Percentiles rank a stretch among this genome's conserved stretches.
These are phyloP conservation scores for Taphrina pruni DNA, from an alignment of 1,139 yeast genomes.

Conservation along the genomic window DNA sequence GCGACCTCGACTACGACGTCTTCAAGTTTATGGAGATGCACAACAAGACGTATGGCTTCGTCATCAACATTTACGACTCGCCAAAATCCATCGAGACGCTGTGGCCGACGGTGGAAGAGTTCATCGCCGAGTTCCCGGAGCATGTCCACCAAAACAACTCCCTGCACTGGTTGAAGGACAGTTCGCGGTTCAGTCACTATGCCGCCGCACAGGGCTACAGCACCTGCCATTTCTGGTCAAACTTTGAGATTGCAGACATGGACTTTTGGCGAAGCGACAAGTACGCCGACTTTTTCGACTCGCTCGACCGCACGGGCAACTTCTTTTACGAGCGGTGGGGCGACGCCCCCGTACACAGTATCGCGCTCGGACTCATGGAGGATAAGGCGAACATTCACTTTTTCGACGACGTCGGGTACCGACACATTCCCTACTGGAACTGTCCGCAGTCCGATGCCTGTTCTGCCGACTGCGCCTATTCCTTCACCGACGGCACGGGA, in stretches of 20 bases:
- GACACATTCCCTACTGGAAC: constrained; percentile 39
- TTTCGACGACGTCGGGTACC: constrained; percentile 55
- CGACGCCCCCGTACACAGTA: constrained; percentile 82
- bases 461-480: constrained; percentile 30
- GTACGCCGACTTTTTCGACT: constrained; percentile 69
- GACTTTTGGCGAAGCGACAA: constrained; percentile 76
- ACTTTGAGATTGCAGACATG: constrained; percentile 72
- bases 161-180: constrained; percentile 71
- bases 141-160: constrained; percentile 70
- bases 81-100: constrained; percentile 77
- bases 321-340: constrained; percentile 94
- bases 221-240: constrained; percentile 75
- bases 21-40: constrained; percentile 82
- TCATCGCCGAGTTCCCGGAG: constrained; percentile 68
- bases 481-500: constrained; percentile 38
- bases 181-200: constrained; percentile 62
- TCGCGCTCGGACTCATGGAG: constrained; percentile 36
- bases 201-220: constrained; percentile 54
- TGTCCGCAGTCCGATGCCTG: constrained; percentile 29
- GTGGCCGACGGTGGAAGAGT: constrained; percentile 77
- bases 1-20: constrained; percentile 82
- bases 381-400: constrained; percentile 35
- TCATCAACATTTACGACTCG: constrained; percentile 84
- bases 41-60: constrained; percentile 68
- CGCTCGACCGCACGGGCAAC: constrained; percentile 79